Conservation (phyloP, 768 basidiomycete species). For the Mycena chlorophos region DNA sequence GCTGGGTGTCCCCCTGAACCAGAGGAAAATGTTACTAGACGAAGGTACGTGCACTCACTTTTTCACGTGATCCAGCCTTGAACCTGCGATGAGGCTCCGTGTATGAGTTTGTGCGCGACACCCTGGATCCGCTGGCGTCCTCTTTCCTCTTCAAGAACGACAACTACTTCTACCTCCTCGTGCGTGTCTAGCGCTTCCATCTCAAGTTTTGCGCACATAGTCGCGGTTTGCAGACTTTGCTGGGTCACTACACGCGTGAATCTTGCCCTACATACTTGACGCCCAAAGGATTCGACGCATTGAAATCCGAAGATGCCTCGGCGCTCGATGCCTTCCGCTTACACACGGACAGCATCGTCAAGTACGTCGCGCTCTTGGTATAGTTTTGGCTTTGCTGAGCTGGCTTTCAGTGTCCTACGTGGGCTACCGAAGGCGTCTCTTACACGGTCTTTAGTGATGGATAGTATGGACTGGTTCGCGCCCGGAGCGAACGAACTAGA, state of each 20-base stretch:
- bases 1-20: slow-evolving; percentile 72
- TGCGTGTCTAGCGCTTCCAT: slow-evolving; percentile 27
- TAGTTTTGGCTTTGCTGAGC: not conserved
- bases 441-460: slow-evolving; percentile 70
- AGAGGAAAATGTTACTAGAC: slow-evolving; percentile 58
- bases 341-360: slow-evolving; percentile 71
- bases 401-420: slow-evolving; percentile 33
- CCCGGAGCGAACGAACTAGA: slow-evolving; percentile 49
- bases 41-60: slow-evolving; percentile 42
- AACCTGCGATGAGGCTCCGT: slow-evolving; percentile 26
- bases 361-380: slow-evolving; percentile 39
- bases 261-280: slow-evolving; percentile 69
- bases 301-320: slow-evolving; percentile 48
- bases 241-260: slow-evolving; percentile 56
- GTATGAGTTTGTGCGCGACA: slow-evolving; percentile 54
- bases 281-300: slow-evolving; percentile 54
- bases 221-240: slow-evolving; percentile 32
- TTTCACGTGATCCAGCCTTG: too few relatives aligned
- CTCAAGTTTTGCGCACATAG: not conserved
- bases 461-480: slow-evolving; percentile 63
- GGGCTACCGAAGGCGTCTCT: slow-evolving; percentile 42
- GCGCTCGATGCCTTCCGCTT: slow-evolving; percentile 58
- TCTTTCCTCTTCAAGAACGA: slow-evolving; percentile 57
- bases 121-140: slow-evolving; percentile 49
- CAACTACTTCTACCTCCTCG: slow-evolving; percentile 66